phyloP scores from a whole-genome alignment of 306 rosid genomes.

The Inga laurina region DNA sequence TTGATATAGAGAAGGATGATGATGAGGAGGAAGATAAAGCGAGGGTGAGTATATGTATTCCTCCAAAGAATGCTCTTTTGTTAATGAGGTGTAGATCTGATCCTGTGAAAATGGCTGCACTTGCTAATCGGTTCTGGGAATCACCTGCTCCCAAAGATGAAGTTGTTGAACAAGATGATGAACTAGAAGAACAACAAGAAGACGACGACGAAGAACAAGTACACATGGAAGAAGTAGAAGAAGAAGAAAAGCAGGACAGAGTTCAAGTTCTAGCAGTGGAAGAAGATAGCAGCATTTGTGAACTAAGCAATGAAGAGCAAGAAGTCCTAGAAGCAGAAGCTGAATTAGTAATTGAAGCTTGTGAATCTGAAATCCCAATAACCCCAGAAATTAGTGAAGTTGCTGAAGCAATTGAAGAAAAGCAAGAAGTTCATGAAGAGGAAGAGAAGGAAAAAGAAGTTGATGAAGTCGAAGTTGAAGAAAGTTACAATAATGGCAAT shows the following conservation, averaged over 20 bases:
- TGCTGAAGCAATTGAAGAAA: constrained; percentile 4
- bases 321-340: constrained; percentile 4
- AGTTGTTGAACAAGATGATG: neutral
- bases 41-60: constrained; percentile 69
- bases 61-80: constrained; percentile 92
- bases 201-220: constrained; percentile 1
- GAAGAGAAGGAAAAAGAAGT: neutral
- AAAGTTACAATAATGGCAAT: neutral
- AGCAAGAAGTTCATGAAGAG: neutral
- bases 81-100: constrained; percentile 99
- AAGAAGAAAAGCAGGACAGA: constrained; percentile 7
- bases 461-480: constrained; percentile 17
- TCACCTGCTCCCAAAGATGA: constrained; percentile 49
- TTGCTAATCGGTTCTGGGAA: constrained; percentile 80
- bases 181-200: constrained; percentile 25
- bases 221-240: constrained; percentile 33
- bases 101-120: constrained; percentile 95
- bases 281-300: constrained; percentile 35
- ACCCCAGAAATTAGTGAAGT: constrained; percentile 16
- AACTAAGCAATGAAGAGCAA: constrained; percentile 22
- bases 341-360: constrained; percentile 10
- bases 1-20: constrained; percentile 44
- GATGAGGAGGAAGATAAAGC: constrained; percentile 55
- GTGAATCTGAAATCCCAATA: constrained; percentile 15
- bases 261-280: constrained; percentile 14